Conservation (phyloP, 2,329 filamentous ascomycete genomes). For the Aspergillus spinulosporus region DNA sequence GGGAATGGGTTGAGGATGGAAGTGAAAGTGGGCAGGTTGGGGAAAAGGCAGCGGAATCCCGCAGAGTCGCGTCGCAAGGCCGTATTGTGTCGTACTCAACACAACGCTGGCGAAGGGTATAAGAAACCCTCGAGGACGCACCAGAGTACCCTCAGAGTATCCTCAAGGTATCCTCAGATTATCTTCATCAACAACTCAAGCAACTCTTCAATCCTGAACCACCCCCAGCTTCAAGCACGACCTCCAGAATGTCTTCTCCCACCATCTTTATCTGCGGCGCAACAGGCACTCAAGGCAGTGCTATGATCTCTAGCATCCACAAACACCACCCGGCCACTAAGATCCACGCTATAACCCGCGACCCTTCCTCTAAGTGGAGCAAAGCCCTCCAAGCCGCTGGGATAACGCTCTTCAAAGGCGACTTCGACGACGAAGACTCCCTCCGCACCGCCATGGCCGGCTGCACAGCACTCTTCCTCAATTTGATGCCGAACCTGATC, state of each 20-base stretch:
- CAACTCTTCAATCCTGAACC: too few species aligned
- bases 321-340: conserved; percentile 25
- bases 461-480: conserved; percentile 34
- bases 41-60: too few species aligned
- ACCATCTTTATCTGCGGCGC: conserved; percentile 32
- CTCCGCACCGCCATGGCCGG: conserved; percentile 31
- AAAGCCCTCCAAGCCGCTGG: conserved; percentile 31
- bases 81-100: too few species aligned
- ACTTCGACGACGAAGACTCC: conserved; percentile 31
- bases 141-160: too few species aligned
- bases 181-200: neutral
- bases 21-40: too few species aligned
- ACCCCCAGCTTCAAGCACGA: too few species aligned
- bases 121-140: neutral
- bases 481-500: conserved; percentile 21
- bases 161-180: too few species aligned
- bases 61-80: too few species aligned
- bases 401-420: conserved; percentile 33
- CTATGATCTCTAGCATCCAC: conserved; percentile 29
- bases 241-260: neutral
- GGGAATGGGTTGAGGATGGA: too few species aligned
- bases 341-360: conserved; percentile 37
- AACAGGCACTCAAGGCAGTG: conserved; percentile 35
- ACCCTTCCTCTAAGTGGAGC: conserved; percentile 27
- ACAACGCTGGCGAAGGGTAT: too few species aligned